Percentiles rank a stretch among this genome's conserved stretches.
Conservation (phyloP, 2,329 filamentous ascomycete genomes). For the Cercospora berteroae region DNA sequence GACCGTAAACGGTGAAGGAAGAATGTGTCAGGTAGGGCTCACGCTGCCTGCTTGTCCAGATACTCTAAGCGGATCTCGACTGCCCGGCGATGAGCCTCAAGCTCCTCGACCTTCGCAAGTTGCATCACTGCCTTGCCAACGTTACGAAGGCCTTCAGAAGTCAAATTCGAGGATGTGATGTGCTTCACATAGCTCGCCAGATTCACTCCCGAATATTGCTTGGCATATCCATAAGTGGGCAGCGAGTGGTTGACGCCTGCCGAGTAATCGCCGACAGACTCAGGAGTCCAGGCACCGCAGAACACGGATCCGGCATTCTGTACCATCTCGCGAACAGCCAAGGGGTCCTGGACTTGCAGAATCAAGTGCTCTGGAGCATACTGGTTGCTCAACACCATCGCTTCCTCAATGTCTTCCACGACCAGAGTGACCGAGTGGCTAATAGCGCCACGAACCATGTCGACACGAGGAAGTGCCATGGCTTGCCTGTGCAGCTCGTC, state of each 20-base stretch:
- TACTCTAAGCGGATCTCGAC: slow-evolving; percentile 61
- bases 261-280: slow-evolving; percentile 96
- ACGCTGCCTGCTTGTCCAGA: slow-evolving; percentile 15
- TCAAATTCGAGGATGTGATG: slow-evolving; percentile 92
- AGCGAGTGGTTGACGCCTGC: slow-evolving; percentile 96
- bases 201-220: slow-evolving; percentile 98
- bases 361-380: slow-evolving; percentile 98
- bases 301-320: slow-evolving; percentile 96
- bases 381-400: slow-evolving; percentile 79
- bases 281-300: slow-evolving; percentile 92
- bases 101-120: slow-evolving; percentile 86
- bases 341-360: slow-evolving; percentile 77
- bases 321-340: slow-evolving; percentile 71
- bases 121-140: slow-evolving; percentile 91
- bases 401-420: slow-evolving; percentile 70
- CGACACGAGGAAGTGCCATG: slow-evolving; percentile 79
- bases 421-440: slow-evolving; percentile 86
- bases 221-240: slow-evolving; percentile 95
- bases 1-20: neutral
- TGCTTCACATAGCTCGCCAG: slow-evolving; percentile 95
- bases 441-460: slow-evolving; percentile 88
- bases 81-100: slow-evolving; percentile 84
- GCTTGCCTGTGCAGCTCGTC: slow-evolving; percentile 88
- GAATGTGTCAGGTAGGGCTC: neutral
- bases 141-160: slow-evolving; percentile 77